phyloP scores from a whole-genome alignment of 2,329 filamentous ascomycete species.

The Ploettnerulaceae sp. region DNA sequence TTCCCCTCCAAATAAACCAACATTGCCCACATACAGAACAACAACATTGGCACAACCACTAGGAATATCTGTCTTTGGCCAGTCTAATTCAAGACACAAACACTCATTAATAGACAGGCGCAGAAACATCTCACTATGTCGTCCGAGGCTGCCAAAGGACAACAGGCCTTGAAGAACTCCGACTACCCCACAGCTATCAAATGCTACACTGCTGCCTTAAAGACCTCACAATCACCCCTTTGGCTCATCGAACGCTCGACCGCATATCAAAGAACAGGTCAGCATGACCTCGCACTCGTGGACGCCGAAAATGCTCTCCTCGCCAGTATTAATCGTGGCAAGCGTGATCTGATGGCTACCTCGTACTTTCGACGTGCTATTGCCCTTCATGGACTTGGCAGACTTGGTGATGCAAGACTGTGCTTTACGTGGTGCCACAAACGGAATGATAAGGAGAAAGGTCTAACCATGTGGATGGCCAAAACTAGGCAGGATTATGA shows the following conservation, averaged over 20 bases:
- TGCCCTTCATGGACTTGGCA: conserved; percentile 62
- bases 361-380: conserved; percentile 78
- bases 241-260: conserved; percentile 83
- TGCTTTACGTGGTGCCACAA: conserved; percentile 58
- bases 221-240: conserved; percentile 64
- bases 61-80: not conserved
- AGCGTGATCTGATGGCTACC: conserved; percentile 70
- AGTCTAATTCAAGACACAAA: not conserved
- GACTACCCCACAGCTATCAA: conserved; percentile 65
- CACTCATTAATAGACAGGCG: not conserved
- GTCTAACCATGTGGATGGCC: conserved; percentile 51
- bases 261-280: conserved; percentile 62
- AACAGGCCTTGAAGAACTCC: conserved; percentile 55
- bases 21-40: not conserved
- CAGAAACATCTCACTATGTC: conserved; percentile 38
- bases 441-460: conserved; percentile 48
- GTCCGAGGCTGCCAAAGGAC: conserved; percentile 46
- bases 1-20: not conserved
- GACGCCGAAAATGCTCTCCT: conserved; percentile 65
- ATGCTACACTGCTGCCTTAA: conserved; percentile 63
- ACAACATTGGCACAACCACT: not conserved
- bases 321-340: conserved; percentile 60
- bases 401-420: conserved; percentile 69
- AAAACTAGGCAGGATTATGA: conserved; percentile 51
- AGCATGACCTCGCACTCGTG: conserved; percentile 58